Conservation (phyloP, 169 alveolate species). For the Plasmodium billcollinsi region DNA sequence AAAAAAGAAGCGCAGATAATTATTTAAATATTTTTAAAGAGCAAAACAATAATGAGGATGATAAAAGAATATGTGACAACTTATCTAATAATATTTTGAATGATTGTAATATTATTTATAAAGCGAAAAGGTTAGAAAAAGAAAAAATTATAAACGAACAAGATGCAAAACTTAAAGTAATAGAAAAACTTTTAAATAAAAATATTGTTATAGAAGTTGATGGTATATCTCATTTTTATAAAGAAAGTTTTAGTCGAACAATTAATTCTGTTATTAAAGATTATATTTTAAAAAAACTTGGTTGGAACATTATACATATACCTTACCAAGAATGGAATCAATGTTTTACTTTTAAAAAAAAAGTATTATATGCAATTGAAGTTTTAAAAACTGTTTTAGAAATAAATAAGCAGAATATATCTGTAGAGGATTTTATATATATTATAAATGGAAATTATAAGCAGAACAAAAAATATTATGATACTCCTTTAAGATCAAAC, state of each 20-base stretch:
- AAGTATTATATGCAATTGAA: constrained; percentile 32
- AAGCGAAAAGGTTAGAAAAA: constrained; percentile 8
- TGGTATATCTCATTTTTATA: constrained; percentile 72
- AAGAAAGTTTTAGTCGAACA: constrained; percentile 71
- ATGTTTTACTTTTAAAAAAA: constrained; percentile 54
- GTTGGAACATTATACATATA: constrained; percentile 70
- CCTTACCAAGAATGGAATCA: constrained; percentile 78
- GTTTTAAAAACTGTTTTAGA: constrained; percentile 15
- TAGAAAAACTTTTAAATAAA: constrained; percentile 31
- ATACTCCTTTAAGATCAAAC: background rate
- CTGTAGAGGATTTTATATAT: constrained; percentile 16
- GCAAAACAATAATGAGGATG: too few relatives aligned
- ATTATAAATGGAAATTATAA: background rate
- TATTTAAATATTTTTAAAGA: background rate
- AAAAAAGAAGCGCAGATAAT: background rate
- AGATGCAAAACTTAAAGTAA: background rate
- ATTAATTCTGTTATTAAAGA: constrained; percentile 66
- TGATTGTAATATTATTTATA: constrained; percentile 4
- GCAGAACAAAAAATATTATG: background rate
- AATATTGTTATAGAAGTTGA: constrained; percentile 70
- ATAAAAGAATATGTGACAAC: background rate
- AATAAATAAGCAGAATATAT: constrained; percentile 7
- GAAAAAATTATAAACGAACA: background rate
- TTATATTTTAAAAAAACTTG: constrained; percentile 62
- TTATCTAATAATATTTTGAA: background rate